Conservation (phyloP, 106 monocot species). For the Agapanthus africanus region DNA sequence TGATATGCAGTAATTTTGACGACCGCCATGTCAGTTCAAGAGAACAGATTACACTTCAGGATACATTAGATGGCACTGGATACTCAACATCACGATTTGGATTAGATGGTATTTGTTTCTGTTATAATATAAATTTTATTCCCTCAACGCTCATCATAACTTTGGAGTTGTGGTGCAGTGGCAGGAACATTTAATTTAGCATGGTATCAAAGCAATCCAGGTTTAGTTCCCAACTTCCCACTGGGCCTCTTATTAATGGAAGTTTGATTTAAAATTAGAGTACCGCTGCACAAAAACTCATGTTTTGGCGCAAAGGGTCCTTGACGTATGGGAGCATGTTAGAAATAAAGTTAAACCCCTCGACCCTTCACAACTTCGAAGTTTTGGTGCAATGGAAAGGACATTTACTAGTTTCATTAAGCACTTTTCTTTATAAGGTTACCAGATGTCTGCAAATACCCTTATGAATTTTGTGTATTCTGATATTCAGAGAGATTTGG, state of each 20-base stretch:
- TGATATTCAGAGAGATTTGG: slow-evolving; percentile 83
- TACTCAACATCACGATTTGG: slow-evolving; percentile 86
- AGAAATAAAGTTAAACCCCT: slow-evolving; percentile 37
- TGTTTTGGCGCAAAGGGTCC: no score
- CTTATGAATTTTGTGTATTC: no score
- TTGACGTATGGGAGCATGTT: slow-evolving; percentile 49
- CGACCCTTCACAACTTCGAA: slow-evolving; percentile 27
- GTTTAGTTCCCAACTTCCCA: no score
- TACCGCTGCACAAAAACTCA: no score
- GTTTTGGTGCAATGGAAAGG: no score
- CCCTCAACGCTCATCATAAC: no score
- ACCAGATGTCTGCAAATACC: not conserved
- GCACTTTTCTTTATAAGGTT: slow-evolving; percentile 7
- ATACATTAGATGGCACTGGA: slow-evolving; percentile 47
- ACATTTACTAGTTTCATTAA: slow-evolving; percentile 32
- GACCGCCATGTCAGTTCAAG: slow-evolving; percentile 96
- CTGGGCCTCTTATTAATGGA: not conserved
- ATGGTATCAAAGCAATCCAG: no score
- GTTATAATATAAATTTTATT: no score
- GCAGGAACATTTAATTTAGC: slow-evolving; percentile 71
- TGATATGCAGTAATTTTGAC: slow-evolving; percentile 63
- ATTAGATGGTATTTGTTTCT: slow-evolving; percentile 61
- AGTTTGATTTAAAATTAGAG: not conserved
- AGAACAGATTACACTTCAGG: slow-evolving; percentile 99
- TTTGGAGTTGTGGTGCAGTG: no score